A percentile compares a stretch with the other conserved stretches of the same genome.
Conservation (phyloP, 176 grass and related monocot species). For the Carex myosuroides region DNA sequence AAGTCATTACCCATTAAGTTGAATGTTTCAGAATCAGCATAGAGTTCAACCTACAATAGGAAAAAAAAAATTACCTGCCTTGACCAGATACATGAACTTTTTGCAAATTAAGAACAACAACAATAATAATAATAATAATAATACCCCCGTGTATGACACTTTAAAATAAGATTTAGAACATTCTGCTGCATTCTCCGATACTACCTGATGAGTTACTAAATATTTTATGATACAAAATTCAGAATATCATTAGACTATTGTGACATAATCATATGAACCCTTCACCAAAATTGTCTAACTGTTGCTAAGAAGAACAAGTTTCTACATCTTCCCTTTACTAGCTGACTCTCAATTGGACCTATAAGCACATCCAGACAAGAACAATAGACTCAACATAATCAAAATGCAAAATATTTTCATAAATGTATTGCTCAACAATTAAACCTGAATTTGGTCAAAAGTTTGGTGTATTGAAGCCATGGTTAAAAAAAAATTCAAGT, state of each 20-base stretch:
- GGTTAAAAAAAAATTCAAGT: not conserved
- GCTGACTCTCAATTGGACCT: not conserved
- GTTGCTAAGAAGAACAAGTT: not conserved
- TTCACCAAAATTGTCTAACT: not conserved
- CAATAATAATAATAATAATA: not conserved
- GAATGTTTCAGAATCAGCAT: conserved; percentile 55
- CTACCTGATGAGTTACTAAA: not conserved
- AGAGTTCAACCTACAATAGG: conserved; percentile 54
- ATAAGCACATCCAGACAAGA: not conserved
- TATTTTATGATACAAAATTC: not conserved
- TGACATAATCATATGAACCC: not conserved
- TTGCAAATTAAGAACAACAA: not conserved
- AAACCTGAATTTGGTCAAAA: not conserved
- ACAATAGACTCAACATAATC: not conserved
- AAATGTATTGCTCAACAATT: not conserved
- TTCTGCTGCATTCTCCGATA: not conserved
- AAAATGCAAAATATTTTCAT: not conserved
- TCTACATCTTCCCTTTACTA: not conserved
- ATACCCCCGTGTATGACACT: not conserved
- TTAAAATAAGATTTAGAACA: not conserved
- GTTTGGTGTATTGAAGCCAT: not conserved
- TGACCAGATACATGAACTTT: not conserved
- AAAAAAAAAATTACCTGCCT: not conserved
- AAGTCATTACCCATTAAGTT: conserved; percentile 47
- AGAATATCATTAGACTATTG: conserved; percentile 1